Evolutionary conservation across 1,284 basidiomycete species (phyloP), one percentile per base, ranked within the genome.

Genomic region (Rhodotorula sp.): DNA sequence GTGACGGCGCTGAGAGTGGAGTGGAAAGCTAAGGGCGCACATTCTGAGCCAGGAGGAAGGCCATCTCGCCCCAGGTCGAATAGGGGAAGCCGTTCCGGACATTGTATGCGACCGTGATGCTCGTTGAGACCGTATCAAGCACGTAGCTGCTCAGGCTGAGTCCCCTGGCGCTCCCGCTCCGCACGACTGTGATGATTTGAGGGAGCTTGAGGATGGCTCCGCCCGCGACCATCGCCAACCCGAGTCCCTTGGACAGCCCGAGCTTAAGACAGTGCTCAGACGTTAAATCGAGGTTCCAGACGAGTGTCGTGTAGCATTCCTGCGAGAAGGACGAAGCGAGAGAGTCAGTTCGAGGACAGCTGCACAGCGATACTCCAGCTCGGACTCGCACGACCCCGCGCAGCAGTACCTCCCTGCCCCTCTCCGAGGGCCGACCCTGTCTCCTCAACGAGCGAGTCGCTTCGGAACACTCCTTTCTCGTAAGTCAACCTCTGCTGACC

Each of bases 161-260:
- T 6, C 94, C 94, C 48, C 89, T 84, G 0, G 93, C 92, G 11
- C 91, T 93, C 24, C 84, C 83, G 8, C 88, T 77, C 24, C 77
- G 76, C 11, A 84, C 75, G 65, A 86, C 84, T 78, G 84, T 85
- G 77, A 83, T 76, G 64, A 86, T 85, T 79, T 98, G 95, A 6
- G 95, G 95, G 20, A 98, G 85, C 82, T 98, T 98, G 88, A 98
- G 91, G 71, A 98, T 92, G 34, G 89, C 89, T 2, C 94, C 94
- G 51, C 76, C 95, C 1, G 92, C 83, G 52, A 98, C 93, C 72
- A 99, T 94, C 0, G 90, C 94, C 36, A 98, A 82, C 0, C 95
- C 95, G 13, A 99, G 83, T 0, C 88, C 92, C 79, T 98, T 99
- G 4, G 94, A 97, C 63, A 97, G 81, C 3, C 91, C 87, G 79